A percentile compares a stretch with the other conserved stretches of the same genome.
phyloP scores from a whole-genome alignment of 2,329 filamentous ascomycete species.

The Sporothrix brasiliensis region DNA sequence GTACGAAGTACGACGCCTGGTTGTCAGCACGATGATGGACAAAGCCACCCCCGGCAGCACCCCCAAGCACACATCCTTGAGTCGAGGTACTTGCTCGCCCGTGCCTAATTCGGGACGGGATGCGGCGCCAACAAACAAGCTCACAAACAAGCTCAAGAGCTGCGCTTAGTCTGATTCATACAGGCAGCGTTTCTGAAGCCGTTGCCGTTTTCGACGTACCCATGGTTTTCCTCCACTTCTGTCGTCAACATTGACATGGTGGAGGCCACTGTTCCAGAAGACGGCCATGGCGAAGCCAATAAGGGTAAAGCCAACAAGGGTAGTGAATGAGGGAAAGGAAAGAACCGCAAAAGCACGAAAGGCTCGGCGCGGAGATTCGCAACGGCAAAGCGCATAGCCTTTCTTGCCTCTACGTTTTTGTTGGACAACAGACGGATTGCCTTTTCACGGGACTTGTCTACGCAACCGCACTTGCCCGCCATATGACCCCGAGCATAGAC shows the following conservation, averaged over 20 bases:
- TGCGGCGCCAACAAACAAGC: not conserved
- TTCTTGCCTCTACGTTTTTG: no score
- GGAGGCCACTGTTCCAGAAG: not conserved
- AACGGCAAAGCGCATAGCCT: no score
- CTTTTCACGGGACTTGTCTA: no score
- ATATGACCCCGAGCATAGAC: no score
- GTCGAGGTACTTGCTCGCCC: not conserved
- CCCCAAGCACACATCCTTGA: not conserved
- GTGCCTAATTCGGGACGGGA: not conserved
- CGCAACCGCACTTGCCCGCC: not conserved
- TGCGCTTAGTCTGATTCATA: not conserved
- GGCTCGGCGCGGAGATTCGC: not conserved
- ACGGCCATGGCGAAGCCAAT: not conserved
- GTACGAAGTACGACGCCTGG: not conserved
- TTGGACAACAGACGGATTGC: no score
- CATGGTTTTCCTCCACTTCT: not conserved
- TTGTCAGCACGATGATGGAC: not conserved
- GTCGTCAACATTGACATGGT: not conserved
- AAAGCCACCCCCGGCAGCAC: not conserved
- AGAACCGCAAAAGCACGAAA: not conserved
- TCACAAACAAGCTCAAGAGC: not conserved
- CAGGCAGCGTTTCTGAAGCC: not conserved
- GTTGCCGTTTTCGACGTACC: no score
- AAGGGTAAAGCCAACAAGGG: not conserved
- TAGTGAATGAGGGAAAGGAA: not conserved